These are phyloP conservation scores for Coelastrella sp. DNA, from an alignment of 139 green algal species.

Conservation along the genomic window DNA sequence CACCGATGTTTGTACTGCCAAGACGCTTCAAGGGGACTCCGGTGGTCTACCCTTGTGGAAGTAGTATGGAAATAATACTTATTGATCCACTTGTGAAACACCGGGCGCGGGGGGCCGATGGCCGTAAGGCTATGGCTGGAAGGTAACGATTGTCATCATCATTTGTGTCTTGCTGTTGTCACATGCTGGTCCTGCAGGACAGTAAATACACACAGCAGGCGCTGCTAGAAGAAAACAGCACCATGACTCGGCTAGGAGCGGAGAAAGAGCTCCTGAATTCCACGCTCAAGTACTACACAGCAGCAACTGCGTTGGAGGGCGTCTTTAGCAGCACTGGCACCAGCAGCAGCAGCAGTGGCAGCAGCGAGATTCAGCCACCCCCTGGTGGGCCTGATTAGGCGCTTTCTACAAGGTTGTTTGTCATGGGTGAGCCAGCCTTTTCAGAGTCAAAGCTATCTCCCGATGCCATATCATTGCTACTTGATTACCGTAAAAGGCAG, in stretches of 20 bases:
- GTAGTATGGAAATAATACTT: too few species aligned
- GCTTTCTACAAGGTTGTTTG: neutral
- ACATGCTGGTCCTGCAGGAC: constrained; percentile 30
- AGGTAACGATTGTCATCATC: too few species aligned
- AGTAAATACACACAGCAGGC: constrained; percentile 47
- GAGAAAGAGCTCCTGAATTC: constrained; percentile 70
- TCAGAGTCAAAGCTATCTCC: too few species aligned
- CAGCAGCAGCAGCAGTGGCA: constrained; percentile 25
- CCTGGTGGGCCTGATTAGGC: constrained; percentile 42
- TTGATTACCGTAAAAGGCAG: too few species aligned
- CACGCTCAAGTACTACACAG: constrained; percentile 70
- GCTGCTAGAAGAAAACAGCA: constrained; percentile 71
- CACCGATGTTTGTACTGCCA: too few species aligned
- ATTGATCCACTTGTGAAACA: too few species aligned
- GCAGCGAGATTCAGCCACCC: constrained; percentile 30
- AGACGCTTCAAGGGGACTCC: too few species aligned
- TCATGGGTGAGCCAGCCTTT: too few species aligned
- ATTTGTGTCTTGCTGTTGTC: neutral
- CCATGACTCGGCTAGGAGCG: constrained; percentile 56
- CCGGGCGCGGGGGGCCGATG: too few species aligned
- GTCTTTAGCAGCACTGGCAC: constrained; percentile 43
- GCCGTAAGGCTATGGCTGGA: too few species aligned
- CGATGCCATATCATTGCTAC: too few species aligned
- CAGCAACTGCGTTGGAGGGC: constrained; percentile 61
- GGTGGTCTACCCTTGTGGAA: too few species aligned